These are phyloP conservation scores for Ophiognomonia clavigignenti-juglandacearum DNA, from an alignment of 2,329 filamentous ascomycete genomes.

Conservation along the genomic window DNA sequence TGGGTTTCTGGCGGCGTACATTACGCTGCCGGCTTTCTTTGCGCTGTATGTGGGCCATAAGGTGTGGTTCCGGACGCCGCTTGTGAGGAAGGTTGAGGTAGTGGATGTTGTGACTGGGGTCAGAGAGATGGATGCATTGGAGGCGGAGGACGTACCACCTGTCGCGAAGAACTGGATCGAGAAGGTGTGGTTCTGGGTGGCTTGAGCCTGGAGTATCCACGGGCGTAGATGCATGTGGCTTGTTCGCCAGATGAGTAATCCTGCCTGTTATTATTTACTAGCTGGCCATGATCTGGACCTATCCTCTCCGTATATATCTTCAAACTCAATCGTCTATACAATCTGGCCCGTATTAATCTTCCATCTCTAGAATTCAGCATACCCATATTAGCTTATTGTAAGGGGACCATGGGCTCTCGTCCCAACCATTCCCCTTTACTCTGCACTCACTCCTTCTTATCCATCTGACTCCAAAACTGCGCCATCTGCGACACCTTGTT, in stretches of 20 bases:
- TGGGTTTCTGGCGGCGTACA: constrained; percentile 61
- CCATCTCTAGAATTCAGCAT: no score
- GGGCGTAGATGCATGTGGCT: no score
- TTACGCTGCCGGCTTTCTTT: constrained; percentile 58
- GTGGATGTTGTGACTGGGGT: constrained; percentile 55
- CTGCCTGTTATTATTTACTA: no score
- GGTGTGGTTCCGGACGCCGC: constrained; percentile 39
- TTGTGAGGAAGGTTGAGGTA: constrained; percentile 37
- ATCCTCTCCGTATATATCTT: no score
- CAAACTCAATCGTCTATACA: no score
- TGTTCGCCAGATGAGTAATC: no score
- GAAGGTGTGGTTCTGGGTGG: constrained; percentile 53
- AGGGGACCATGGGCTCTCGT: no score
- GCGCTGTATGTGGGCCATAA: constrained; percentile 59
- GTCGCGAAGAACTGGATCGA: constrained; percentile 46
- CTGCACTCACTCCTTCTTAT: not conserved
- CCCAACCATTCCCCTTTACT: no score
- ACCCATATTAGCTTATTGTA: no score
- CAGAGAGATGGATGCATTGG: constrained; percentile 58
- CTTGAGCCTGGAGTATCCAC: constrained; percentile 24
- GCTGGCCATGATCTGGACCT: no score
- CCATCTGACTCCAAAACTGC: not conserved
- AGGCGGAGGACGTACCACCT: constrained; percentile 40
- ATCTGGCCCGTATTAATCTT: no score
- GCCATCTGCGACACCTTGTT: not conserved